phyloP scores from a whole-genome alignment of 345 rosid species.

The Citrus cavaleriei region DNA sequence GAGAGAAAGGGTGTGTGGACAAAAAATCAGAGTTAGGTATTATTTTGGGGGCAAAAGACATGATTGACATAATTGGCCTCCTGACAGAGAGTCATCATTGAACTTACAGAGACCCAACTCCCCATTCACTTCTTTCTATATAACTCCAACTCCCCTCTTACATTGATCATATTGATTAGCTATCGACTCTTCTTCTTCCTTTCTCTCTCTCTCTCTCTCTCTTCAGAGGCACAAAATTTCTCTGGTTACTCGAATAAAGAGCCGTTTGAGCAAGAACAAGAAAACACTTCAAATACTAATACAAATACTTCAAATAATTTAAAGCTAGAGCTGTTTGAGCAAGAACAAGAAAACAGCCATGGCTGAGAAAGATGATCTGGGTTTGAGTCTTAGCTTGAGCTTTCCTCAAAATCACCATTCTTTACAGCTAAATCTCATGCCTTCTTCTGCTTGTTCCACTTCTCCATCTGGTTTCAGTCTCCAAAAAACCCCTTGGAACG shows the following conservation, averaged over 20 bases:
- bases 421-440: constrained; percentile 54
- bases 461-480: constrained; percentile 30
- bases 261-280: not conserved
- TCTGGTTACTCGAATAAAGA: not conserved
- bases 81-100: constrained; percentile 62
- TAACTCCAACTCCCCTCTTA: constrained; percentile 21
- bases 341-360: constrained; percentile 25
- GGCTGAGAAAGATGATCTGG: constrained; percentile 78
- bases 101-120: constrained; percentile 27
- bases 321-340: not conserved
- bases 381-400: constrained; percentile 73
- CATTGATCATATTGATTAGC: not conserved
- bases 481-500: constrained; percentile 55
- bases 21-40: constrained; percentile 19
- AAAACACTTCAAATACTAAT: constrained; percentile 16
- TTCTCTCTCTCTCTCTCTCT: not conserved
- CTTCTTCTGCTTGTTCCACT: constrained; percentile 37
- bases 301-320: not conserved
- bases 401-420: constrained; percentile 41
- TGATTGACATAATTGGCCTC: constrained; percentile 53
- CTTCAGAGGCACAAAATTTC: no score
- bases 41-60: constrained; percentile 37
- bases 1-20: not conserved
- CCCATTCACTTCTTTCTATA: constrained; percentile 38
- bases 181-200: not conserved